Percentiles rank a stretch among this genome's conserved stretches.
Conservation (phyloP, 169 alveolate species). For the Cryptosporidium viatorum region DNA sequence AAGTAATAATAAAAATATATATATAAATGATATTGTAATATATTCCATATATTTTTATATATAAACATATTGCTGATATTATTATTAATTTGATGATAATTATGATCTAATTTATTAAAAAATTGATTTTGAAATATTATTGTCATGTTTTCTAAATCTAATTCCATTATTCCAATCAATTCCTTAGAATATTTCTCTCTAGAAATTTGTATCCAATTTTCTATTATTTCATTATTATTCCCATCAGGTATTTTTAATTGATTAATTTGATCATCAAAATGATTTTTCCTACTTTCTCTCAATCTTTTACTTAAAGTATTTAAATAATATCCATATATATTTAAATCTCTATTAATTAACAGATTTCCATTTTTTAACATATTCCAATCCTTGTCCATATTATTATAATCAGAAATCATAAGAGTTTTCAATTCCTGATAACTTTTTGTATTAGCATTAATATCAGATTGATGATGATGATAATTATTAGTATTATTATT, state of each 20-base stretch:
- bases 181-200: neutral
- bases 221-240: neutral
- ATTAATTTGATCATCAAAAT: neutral
- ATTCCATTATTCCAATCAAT: constrained; percentile 28
- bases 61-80: neutral
- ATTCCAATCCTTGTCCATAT: neutral
- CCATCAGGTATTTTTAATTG: neutral
- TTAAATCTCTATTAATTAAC: constrained; percentile 14
- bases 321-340: constrained; percentile 56
- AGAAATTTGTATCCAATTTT: constrained; percentile 22
- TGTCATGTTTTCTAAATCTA: constrained; percentile 9
- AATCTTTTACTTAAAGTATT: neutral
- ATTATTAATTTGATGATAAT: neutral
- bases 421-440: neutral
- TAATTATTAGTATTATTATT: neutral
- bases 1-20: constrained; percentile 16
- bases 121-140: constrained; percentile 18
- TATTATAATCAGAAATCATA: neutral
- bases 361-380: neutral
- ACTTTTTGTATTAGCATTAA: too few relatives aligned
- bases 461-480: too few relatives aligned
- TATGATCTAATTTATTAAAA: neutral
- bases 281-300: constrained; percentile 4
- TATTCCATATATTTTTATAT: constrained; percentile 55
- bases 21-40: constrained; percentile 28